These are phyloP conservation scores for Gloeopeniophorella convolvens DNA, from an alignment of 768 basidiomycete genomes.

Conservation along the genomic window DNA sequence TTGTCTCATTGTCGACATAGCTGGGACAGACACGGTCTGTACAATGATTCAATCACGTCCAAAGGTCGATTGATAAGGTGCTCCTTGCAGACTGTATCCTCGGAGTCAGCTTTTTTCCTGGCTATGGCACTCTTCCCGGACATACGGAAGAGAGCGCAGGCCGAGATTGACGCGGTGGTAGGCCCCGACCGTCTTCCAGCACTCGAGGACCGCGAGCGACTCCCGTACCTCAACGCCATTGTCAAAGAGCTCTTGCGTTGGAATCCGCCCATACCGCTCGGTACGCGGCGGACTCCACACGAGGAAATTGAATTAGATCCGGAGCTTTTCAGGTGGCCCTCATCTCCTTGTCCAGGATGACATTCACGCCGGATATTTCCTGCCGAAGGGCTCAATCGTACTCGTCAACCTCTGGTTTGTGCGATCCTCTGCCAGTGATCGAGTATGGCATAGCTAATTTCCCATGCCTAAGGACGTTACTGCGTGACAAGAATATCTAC, in stretches of 20 bases:
- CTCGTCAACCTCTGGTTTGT: slow-evolving; percentile 15
- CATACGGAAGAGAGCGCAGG: slow-evolving; percentile 21
- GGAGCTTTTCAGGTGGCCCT: too few species aligned
- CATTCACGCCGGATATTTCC: too few species aligned
- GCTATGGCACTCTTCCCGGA: slow-evolving; percentile 17
- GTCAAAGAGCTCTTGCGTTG: slow-evolving; percentile 22
- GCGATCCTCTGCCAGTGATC: slow-evolving; percentile 1
- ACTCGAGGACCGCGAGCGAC: slow-evolving; percentile 22
- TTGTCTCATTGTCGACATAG: neutral
- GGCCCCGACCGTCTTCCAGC: slow-evolving; percentile 23
- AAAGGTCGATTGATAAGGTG: neutral
- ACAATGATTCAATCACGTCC: neutral
- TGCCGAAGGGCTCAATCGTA: slow-evolving; percentile 17
- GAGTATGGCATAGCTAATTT: neutral
- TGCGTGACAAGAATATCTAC: slow-evolving; percentile 31
- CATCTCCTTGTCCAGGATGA: too few species aligned
- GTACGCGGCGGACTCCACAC: neutral
- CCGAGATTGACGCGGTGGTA: slow-evolving; percentile 26
- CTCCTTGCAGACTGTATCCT: neutral
- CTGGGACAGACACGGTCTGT: slow-evolving; percentile 8
- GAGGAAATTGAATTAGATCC: too few species aligned
- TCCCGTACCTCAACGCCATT: slow-evolving; percentile 27
- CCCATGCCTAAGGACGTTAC: slow-evolving; percentile 22
- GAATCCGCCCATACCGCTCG: neutral
- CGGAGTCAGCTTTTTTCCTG: slow-evolving; percentile 14